Percentiles rank a stretch among this genome's conserved stretches.
Conservation (phyloP, 768 basidiomycete genomes). For the Suillus sp. region DNA sequence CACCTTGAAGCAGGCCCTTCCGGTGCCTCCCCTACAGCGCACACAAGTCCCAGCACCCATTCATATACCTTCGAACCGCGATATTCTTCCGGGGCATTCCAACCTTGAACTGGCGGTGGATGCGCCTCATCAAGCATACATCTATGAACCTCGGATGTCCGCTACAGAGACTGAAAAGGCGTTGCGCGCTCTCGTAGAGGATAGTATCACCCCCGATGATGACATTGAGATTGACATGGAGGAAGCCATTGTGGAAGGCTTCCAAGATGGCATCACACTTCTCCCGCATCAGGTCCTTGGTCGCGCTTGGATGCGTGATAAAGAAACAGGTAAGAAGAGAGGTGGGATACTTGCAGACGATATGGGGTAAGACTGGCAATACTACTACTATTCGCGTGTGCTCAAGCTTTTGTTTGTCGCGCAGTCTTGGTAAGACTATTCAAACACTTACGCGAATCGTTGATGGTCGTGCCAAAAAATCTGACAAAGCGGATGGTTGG, state of each 20-base stretch:
- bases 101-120: constrained; percentile 30
- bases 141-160: constrained; percentile 38
- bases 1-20: constrained; percentile 28
- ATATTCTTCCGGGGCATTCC: constrained; percentile 20
- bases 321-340: constrained; percentile 74
- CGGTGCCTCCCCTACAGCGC: constrained; percentile 18
- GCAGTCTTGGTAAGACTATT: constrained; percentile 85
- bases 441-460: constrained; percentile 88
- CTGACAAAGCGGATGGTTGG: constrained; percentile 74
- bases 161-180: constrained; percentile 73
- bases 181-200: constrained; percentile 73
- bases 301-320: constrained; percentile 82
- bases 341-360: constrained; percentile 94
- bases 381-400: background rate
- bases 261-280: constrained; percentile 66
- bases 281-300: constrained; percentile 90
- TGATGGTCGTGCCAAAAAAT: constrained; percentile 71
- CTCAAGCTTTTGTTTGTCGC: background rate
- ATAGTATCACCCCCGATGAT: constrained; percentile 56
- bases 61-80: constrained; percentile 26
- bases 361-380: constrained; percentile 61
- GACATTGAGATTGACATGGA: constrained; percentile 60
- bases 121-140: constrained; percentile 25
- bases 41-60: constrained; percentile 36
- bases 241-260: constrained; percentile 76